A percentile compares a stretch with the other conserved stretches of the same genome.
Conservation (phyloP, 2,329 filamentous ascomycete genomes). For the Microdochium trichocladiopsis region DNA sequence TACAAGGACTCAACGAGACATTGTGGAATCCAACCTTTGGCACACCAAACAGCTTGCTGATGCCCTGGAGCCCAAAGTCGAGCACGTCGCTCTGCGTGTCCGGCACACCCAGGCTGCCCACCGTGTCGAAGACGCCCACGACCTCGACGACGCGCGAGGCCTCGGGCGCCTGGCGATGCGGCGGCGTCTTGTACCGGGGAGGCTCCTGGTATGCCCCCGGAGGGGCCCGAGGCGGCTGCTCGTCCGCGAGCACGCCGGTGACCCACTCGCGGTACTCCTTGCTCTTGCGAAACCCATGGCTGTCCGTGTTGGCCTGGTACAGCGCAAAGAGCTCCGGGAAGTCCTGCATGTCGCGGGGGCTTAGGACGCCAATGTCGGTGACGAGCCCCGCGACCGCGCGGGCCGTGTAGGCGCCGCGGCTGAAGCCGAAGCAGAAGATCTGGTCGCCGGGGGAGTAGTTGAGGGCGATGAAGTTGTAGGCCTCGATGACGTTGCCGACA, state of each 20-base stretch:
- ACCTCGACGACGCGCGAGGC: constrained; percentile 11
- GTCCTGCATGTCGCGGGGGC: constrained; percentile 6
- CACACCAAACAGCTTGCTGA: constrained; percentile 8
- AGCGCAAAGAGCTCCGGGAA: constrained; percentile 3
- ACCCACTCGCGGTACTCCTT: constrained; percentile 4
- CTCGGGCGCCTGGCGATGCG: constrained; percentile 2
- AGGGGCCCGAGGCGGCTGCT: background rate
- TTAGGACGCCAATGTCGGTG: constrained; percentile 12
- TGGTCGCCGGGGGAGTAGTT: constrained; percentile 28
- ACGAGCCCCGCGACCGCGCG: constrained; percentile 30
- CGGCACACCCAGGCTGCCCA: constrained; percentile 22
- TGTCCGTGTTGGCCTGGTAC: constrained; percentile 3
- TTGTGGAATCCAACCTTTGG: constrained; percentile 9
- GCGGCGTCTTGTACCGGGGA: constrained; percentile 1
- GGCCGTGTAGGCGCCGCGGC: constrained; percentile 30
- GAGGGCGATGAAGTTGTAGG: constrained; percentile 28
- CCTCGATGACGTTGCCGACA: constrained; percentile 14
- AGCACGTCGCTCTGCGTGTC: constrained; percentile 6
- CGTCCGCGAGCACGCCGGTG: constrained; percentile 1
- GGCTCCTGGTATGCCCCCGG: background rate
- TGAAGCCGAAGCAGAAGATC: constrained; percentile 30
- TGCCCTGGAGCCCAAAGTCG: constrained; percentile 6
- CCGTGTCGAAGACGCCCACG: constrained; percentile 24
- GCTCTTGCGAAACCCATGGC: constrained; percentile 4
- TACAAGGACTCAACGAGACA: constrained; percentile 7